Percentiles rank a stretch among this genome's conserved stretches.
These are phyloP conservation scores for Paraphoma sp. DNA, from an alignment of 2,329 filamentous ascomycete genomes.

Conservation along the genomic window DNA sequence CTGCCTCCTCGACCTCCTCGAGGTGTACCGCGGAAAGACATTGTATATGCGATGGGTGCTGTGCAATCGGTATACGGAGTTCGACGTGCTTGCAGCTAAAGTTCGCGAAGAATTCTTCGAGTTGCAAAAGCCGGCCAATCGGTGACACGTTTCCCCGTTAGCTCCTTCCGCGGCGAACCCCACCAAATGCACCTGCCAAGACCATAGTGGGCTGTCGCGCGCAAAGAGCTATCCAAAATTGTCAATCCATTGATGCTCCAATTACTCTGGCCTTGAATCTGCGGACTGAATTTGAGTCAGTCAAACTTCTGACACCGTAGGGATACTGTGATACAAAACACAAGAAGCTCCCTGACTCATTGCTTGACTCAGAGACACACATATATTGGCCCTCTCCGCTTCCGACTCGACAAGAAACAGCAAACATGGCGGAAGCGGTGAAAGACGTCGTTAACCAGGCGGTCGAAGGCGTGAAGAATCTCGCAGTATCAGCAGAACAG, in stretches of 20 bases:
- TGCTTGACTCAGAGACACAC: constrained; percentile 36
- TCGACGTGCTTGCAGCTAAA: constrained; percentile 24
- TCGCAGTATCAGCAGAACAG: constrained; percentile 54
- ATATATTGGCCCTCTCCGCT: constrained; percentile 25
- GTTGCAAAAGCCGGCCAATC: constrained; percentile 33
- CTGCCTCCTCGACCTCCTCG: constrained; percentile 51
- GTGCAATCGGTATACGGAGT: constrained; percentile 35
- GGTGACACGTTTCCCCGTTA: constrained; percentile 32
- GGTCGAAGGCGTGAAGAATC: constrained; percentile 66
- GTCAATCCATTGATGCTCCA: constrained; percentile 17
- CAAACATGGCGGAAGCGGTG: constrained; percentile 57
- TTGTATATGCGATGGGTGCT: constrained; percentile 47
- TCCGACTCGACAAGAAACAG: constrained; percentile 23
- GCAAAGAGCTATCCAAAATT: constrained; percentile 32
- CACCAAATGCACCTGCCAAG: constrained; percentile 31
- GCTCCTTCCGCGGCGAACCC: constrained; percentile 24
- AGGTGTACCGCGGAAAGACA: constrained; percentile 66
- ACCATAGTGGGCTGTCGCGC: constrained; percentile 30
- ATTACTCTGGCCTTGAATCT: constrained; percentile 9
- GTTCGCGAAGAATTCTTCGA: constrained; percentile 35
- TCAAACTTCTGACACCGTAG: constrained; percentile 1
- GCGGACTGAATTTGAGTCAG: constrained; percentile 8
- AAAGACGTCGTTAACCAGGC: constrained; percentile 58
- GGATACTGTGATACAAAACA: neutral
- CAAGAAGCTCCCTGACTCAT: constrained; percentile 16